Base-by-base conservation (phyloP, 306 rosid species). In the Fragaria ananassa region DNA sequence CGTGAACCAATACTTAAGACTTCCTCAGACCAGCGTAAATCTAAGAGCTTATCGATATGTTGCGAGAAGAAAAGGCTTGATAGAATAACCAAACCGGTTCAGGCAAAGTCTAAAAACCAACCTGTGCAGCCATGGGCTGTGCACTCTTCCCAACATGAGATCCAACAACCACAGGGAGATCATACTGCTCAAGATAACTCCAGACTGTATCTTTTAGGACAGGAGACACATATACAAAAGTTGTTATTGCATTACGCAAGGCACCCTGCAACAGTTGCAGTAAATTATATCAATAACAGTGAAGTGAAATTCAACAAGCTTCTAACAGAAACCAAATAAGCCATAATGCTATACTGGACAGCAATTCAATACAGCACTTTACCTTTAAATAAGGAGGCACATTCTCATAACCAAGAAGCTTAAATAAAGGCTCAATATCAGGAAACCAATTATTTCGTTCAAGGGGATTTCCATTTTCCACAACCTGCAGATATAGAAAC, bases 321-420 rank as follows among this genome's bases (percentile, higher is more conserved):
- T 70, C 78, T 23, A 76, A 54, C 66, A 41, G 73, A 78, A 72
- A 80, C 75, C 15, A 81, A 46, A 76, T 75, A 74, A 42, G 72
- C 60, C 42, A 44, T 39, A 82, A 56, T 68, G 51, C 50, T 41
- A 68, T 42, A 69, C 54, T 25, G 58, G 76, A 44, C 77, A 85
- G 56, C 71, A 73, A 71, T 27, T 50, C 66, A 78, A 64, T 53
- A 76, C 50, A 81, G 58, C 27, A 60, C 72, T 42, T 75, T 81
- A 92, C 98, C 96, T 95, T 95, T 80, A 95, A 90, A 85, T 90
- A 92, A 79, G 98, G 96, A 66, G 98, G 97, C 77, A 92, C 98
- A 79, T 89, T 95, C 85, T 95, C 98, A 64, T 92, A 95, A 75
- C 98, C 85, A 68, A 95, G 98, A 78, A 95, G 97, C 87, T 95